These are phyloP conservation scores for Gracilaria gracilis DNA, from an alignment of 23 red algal genomes.

Conservation along the genomic window DNA sequence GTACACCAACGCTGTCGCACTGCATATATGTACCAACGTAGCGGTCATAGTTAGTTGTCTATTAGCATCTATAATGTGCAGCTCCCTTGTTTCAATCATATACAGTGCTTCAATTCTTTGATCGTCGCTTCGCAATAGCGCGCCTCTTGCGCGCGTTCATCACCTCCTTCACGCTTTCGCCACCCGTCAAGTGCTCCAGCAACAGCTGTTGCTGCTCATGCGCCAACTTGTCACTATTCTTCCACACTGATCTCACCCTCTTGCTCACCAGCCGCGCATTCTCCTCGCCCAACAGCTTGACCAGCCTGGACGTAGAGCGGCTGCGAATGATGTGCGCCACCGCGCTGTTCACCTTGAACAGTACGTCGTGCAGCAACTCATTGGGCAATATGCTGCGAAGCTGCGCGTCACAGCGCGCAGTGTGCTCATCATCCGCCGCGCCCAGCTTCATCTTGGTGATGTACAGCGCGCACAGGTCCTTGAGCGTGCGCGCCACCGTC, in stretches of 20 bases:
- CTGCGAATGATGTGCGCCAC: background rate
- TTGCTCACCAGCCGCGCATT: background rate
- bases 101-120: background rate
- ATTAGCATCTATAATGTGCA: too few species aligned
- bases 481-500: background rate
- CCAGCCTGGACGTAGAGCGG: background rate
- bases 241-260: conserved; percentile 7
- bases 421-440: background rate
- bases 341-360: background rate
- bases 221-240: background rate
- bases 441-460: conserved; percentile 48
- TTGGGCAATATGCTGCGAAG: background rate
- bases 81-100: too few species aligned
- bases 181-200: background rate
- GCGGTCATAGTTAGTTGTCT: too few species aligned
- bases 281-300: conserved; percentile 8
- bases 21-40: too few species aligned
- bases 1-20: too few species aligned
- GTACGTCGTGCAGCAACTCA: background rate
- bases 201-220: background rate
- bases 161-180: background rate
- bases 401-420: background rate
- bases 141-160: background rate
- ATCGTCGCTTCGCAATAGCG: background rate
- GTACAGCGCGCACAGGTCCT: conserved; percentile 49